Percentiles rank a stretch among this genome's conserved stretches.
Evolutionary conservation across 2,329 filamentous ascomycete genomes (phyloP).

Genomic region (Trichoderma sp.): DNA sequence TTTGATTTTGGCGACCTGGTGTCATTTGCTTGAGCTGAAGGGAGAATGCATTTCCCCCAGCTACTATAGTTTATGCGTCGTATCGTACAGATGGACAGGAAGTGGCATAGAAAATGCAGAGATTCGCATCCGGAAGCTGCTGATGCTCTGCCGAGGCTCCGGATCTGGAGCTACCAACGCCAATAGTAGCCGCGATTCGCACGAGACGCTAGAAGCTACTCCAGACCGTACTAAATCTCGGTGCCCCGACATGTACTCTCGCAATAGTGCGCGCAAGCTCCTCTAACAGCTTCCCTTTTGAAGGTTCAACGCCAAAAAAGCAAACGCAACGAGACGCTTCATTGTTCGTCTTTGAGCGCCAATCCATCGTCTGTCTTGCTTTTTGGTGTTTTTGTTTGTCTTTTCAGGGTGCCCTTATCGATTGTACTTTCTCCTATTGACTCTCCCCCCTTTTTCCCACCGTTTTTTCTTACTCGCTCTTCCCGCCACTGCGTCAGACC

Average conservation of each 20-base stretch:
- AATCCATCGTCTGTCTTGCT: neutral
- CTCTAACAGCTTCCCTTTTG: neutral
- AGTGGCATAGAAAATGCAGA: neutral
- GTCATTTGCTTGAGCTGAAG: no score
- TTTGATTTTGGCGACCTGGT: no score
- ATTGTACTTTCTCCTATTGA: neutral
- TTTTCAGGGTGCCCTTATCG: neutral
- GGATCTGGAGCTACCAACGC: neutral
- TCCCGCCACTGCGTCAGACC: neutral
- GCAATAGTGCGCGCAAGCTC: neutral
- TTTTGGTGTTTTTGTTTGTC: no score
- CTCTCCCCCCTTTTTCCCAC: neutral
- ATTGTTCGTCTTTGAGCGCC: neutral
- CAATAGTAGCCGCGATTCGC: neutral
- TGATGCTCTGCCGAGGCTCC: conserved; percentile 18
- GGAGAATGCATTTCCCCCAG: no score
- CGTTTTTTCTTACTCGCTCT: neutral
- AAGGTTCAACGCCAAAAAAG: conserved; percentile 8
- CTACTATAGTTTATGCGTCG: neutral
- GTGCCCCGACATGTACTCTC: neutral
- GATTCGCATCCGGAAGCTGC: conserved; percentile 6
- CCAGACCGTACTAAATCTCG: neutral
- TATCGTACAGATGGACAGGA: neutral
- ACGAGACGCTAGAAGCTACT: neutral
- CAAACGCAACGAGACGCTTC: neutral